These are phyloP conservation scores for Jaltomata sinuosa DNA, from an alignment of 257 asterid species.

Conservation along the genomic window DNA sequence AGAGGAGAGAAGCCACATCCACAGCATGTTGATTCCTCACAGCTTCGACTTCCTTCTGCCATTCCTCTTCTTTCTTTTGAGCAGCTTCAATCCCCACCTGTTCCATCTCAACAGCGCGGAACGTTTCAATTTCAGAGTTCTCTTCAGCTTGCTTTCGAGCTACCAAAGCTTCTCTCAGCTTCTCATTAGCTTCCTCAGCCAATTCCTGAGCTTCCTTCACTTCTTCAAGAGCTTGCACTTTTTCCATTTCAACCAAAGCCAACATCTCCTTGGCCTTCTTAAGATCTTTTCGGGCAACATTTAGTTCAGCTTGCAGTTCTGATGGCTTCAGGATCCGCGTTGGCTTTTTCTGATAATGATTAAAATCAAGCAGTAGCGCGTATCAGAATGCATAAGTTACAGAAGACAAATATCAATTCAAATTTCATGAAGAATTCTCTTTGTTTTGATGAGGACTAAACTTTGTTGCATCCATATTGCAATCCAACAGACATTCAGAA, in stretches of 20 bases:
- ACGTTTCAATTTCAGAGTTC: slow-evolving; percentile 75
- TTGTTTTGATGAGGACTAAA: not conserved
- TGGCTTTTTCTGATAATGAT: slow-evolving; percentile 50
- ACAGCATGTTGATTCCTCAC: slow-evolving; percentile 63
- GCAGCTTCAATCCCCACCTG: slow-evolving; percentile 83
- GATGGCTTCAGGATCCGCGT: slow-evolving; percentile 47
- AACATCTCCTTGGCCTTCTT: slow-evolving; percentile 73
- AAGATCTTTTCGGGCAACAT: slow-evolving; percentile 67
- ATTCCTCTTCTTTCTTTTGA: slow-evolving; percentile 76
- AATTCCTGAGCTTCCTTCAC: slow-evolving; percentile 58
- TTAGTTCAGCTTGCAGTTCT: slow-evolving; percentile 59
- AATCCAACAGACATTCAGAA: not conserved
- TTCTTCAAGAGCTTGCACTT: slow-evolving; percentile 60
- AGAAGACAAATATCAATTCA: not conserved
- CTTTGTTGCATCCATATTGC: not conserved
- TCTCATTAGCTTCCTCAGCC: slow-evolving; percentile 75
- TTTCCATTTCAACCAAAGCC: slow-evolving; percentile 63
- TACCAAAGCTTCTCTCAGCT: slow-evolving; percentile 73
- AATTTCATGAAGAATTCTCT: not conserved
- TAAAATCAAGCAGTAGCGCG: not conserved
- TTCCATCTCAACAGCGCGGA: slow-evolving; percentile 84
- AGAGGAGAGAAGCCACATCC: slow-evolving; percentile 66
- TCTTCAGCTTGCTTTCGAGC: slow-evolving; percentile 88
- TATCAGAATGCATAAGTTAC: not conserved
- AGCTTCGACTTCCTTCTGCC: slow-evolving; percentile 69